These are phyloP conservation scores for Hortiboletus flavorubellus DNA, from an alignment of 768 basidiomycete genomes.

Conservation along the genomic window DNA sequence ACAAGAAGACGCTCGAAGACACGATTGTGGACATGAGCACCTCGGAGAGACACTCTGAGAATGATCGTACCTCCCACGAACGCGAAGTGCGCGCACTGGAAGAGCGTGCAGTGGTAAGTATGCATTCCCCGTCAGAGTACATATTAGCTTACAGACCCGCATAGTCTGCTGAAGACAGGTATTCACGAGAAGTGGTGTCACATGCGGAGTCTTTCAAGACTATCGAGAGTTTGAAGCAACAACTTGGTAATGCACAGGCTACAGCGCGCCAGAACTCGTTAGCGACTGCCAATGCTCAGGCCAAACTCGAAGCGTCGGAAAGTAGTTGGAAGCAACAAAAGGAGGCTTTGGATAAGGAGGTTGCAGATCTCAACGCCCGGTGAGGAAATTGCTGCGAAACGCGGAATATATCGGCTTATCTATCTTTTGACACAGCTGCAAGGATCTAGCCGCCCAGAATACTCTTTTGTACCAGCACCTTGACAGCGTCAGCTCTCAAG, in stretches of 20 bases:
- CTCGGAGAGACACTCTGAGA: conserved; percentile 66
- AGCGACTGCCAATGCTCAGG: conserved; percentile 68
- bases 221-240: conserved; percentile 60
- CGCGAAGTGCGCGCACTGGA: conserved; percentile 64
- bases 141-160: not conserved
- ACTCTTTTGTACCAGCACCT: conserved; percentile 76
- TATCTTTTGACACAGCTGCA: conserved; percentile 43
- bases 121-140: not conserved
- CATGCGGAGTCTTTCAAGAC: conserved; percentile 84
- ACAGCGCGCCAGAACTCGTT: conserved; percentile 56
- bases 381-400: conserved; percentile 28
- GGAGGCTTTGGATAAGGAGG: conserved; percentile 73
- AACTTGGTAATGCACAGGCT: conserved; percentile 51
- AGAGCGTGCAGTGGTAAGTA: conserved; percentile 61
- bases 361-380: conserved; percentile 69
- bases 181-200: conserved; percentile 74
- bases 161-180: conserved; percentile 75
- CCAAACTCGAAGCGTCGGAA: conserved; percentile 69
- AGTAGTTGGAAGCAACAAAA: conserved; percentile 80
- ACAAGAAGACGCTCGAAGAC: conserved; percentile 80
- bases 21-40: conserved; percentile 78
- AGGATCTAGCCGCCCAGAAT: conserved; percentile 76
- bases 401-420: not conserved
- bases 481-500: conserved; percentile 79
- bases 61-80: conserved; percentile 59